Conservation (phyloP, 2,329 filamentous ascomycete genomes). For the Clarireedia monteithiana region DNA sequence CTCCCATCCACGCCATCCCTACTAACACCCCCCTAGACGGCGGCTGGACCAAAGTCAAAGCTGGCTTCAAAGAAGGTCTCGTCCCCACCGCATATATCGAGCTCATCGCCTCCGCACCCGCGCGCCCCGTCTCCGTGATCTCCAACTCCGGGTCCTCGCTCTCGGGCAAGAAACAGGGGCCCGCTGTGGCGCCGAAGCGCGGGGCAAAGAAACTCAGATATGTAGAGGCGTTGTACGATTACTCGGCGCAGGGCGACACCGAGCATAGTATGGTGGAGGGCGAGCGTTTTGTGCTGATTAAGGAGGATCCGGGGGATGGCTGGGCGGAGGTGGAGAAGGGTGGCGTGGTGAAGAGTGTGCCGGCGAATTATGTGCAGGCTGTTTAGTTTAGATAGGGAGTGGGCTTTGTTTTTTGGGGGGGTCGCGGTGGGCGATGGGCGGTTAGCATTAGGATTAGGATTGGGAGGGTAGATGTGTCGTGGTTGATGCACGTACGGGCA, state of each 20-base stretch:
- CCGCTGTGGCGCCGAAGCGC: conserved; percentile 76
- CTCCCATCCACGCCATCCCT: conserved; percentile 13
- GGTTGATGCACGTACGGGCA: no score
- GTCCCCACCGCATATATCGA: conserved; percentile 87
- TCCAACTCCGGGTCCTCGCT: conserved; percentile 71
- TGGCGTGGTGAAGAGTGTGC: conserved; percentile 78
- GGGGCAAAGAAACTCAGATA: conserved; percentile 93
- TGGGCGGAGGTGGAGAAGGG: conserved; percentile 97
- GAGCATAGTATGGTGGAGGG: conserved; percentile 90
- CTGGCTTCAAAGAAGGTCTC: conserved; percentile 69
- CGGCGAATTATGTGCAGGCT: conserved; percentile 81
- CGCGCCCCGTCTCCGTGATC: conserved; percentile 62
- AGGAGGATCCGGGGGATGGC: conserved; percentile 81
- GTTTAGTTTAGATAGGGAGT: conserved; percentile 11
- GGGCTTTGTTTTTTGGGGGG: no score
- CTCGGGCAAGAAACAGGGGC: conserved; percentile 32
- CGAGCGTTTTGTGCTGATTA: conserved; percentile 84
- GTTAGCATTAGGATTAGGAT: no score
- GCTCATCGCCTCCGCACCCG: conserved; percentile 40
- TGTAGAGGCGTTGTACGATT: conserved; percentile 89
- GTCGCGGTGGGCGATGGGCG: no score
- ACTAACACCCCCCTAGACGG: conserved; percentile 55
- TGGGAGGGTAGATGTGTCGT: no score
- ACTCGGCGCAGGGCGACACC: conserved; percentile 73
- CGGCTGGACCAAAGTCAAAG: conserved; percentile 83